phyloP scores from a whole-genome alignment of 2,329 filamentous ascomycete genomes.

The Amphichorda felina region DNA sequence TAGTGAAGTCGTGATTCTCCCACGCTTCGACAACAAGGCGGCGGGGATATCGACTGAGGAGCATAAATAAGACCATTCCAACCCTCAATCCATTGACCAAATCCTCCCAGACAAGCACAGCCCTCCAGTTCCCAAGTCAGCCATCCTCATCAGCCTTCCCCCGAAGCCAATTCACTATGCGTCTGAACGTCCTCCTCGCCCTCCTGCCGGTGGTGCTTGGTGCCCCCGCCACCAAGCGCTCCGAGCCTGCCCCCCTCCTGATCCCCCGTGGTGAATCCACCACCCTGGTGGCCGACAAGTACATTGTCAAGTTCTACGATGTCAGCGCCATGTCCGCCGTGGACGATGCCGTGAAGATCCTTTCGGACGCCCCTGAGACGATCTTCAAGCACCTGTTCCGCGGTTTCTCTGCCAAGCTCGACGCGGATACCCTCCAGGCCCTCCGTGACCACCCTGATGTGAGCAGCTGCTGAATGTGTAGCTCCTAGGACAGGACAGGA shows the following conservation, averaged over 20 bases:
- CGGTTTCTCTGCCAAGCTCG: constrained; percentile 7
- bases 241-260: constrained; percentile 13
- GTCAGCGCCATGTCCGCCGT: constrained; percentile 4
- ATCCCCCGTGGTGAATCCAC: constrained; percentile 5
- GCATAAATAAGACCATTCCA: too few relatives aligned
- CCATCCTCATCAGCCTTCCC: too few relatives aligned
- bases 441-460: constrained; percentile 8
- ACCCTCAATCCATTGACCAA: too few relatives aligned
- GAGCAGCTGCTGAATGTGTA: neutral
- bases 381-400: constrained; percentile 7
- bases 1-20: too few relatives aligned
- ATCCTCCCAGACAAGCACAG: too few relatives aligned
- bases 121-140: too few relatives aligned
- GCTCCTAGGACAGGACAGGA: neutral
- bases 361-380: constrained; percentile 5
- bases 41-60: too few relatives aligned
- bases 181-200: constrained; percentile 10
- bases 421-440: constrained; percentile 4
- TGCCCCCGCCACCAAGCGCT: constrained; percentile 10
- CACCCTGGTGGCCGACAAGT: constrained; percentile 7
- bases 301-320: constrained; percentile 11
- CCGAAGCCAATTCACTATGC: constrained; percentile 6
- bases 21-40: too few relatives aligned
- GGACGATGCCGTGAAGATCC: constrained; percentile 4
- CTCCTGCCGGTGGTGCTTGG: constrained; percentile 11